Evolutionary conservation across 768 basidiomycete genomes (phyloP).

Genomic region (Phaffia tasmanica): DNA sequence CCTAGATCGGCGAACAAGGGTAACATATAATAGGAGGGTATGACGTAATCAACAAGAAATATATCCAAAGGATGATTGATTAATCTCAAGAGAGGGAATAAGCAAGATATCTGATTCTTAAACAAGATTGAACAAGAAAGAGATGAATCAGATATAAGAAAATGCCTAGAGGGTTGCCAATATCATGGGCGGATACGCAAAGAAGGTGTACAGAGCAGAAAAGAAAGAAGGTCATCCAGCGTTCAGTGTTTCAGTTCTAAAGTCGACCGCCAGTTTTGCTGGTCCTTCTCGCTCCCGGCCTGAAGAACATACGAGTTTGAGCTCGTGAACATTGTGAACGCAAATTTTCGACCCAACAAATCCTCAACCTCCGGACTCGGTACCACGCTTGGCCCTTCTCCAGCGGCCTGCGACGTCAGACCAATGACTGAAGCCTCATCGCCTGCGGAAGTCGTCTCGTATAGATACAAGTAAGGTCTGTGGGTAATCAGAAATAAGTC

Average conservation of each 20-base stretch:
- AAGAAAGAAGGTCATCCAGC: too few species aligned
- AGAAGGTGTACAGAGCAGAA: not conserved
- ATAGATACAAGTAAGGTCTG: slow-evolving; percentile 84
- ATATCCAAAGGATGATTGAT: too few species aligned
- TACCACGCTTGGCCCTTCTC: slow-evolving; percentile 44
- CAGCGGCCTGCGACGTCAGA: slow-evolving; percentile 61
- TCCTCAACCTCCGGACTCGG: slow-evolving; percentile 68
- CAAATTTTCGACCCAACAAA: slow-evolving; percentile 71
- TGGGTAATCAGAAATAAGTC: not conserved
- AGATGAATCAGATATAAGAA: not conserved
- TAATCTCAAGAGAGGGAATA: too few species aligned
- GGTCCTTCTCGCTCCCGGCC: slow-evolving; percentile 68
- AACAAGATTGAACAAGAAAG: too few species aligned
- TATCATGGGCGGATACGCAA: not conserved
- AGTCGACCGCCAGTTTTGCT: slow-evolving; percentile 71
- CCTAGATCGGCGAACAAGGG: too few species aligned
- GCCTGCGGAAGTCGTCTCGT: slow-evolving; percentile 67
- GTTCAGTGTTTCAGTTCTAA: slow-evolving; percentile 56
- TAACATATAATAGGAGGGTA: too few species aligned
- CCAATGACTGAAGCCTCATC: slow-evolving; percentile 66
- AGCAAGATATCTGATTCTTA: too few species aligned
- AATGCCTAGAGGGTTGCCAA: not conserved
- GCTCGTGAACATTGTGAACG: slow-evolving; percentile 81
- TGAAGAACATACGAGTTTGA: slow-evolving; percentile 85
- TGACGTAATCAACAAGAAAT: too few species aligned